These are phyloP conservation scores for Curvularia sp. DNA, from an alignment of 2,329 filamentous ascomycete species.

Conservation along the genomic window DNA sequence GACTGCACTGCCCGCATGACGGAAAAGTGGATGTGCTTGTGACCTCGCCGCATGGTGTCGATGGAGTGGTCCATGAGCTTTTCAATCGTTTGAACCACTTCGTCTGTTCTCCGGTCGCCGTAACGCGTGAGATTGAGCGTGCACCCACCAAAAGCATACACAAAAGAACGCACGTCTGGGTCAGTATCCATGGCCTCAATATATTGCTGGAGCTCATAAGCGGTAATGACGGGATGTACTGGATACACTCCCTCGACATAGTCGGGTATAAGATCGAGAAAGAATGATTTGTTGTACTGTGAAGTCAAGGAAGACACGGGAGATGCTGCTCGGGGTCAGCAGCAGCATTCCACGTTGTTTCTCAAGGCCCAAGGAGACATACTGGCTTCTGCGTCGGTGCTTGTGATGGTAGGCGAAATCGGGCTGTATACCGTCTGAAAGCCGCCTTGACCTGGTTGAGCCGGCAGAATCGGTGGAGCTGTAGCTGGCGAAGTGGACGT, in stretches of 20 bases:
- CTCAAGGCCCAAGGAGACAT: slow-evolving; percentile 15
- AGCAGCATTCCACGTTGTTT: slow-evolving; percentile 6
- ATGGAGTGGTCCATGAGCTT: slow-evolving; percentile 47
- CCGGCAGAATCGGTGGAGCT: slow-evolving; percentile 39
- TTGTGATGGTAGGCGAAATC: slow-evolving; percentile 25
- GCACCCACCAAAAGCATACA: slow-evolving; percentile 56
- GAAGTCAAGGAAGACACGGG: slow-evolving; percentile 25
- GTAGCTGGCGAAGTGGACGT: slow-evolving; percentile 27
- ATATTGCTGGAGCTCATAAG: slow-evolving; percentile 50
- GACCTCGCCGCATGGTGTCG: slow-evolving; percentile 49
- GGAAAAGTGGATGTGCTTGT: slow-evolving; percentile 52
- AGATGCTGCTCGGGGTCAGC: slow-evolving; percentile 25
- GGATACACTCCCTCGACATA: slow-evolving; percentile 58
- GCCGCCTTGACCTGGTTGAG: slow-evolving; percentile 21
- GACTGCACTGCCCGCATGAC: slow-evolving; percentile 60
- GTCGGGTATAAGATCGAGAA: slow-evolving; percentile 55
- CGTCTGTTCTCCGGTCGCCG: slow-evolving; percentile 41
- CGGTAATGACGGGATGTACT: slow-evolving; percentile 56
- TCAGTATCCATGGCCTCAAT: slow-evolving; percentile 51
- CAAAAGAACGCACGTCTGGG: slow-evolving; percentile 52
- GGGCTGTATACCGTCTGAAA: slow-evolving; percentile 23
- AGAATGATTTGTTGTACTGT: slow-evolving; percentile 45
- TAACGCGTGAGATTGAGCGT: slow-evolving; percentile 55
- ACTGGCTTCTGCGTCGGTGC: slow-evolving; percentile 29
- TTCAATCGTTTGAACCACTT: slow-evolving; percentile 45